Base-by-base conservation (phyloP, 305 asterid species). In the Solanum hybrid region DNA sequence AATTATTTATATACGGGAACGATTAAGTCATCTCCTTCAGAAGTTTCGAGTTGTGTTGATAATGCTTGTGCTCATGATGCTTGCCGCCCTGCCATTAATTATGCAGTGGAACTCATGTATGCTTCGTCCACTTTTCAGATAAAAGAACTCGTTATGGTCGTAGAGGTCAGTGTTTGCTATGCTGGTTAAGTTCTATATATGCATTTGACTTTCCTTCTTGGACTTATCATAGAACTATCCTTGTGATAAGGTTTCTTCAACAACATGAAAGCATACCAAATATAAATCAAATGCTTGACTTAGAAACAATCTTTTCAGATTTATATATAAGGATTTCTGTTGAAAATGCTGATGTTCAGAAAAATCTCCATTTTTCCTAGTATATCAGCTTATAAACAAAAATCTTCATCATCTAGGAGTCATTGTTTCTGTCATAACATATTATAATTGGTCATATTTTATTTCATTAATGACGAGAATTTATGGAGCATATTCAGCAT, bases 1-100 rank as follows among this genome's bases (percentile, higher is more conserved):
- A 91, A 91, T 83, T 97, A 96, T 89, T 93, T 96, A 92, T 97
- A 97, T 90, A 93, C 96, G 0, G 99, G 97, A 85, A 96, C 93
- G 93, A 92, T 95, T 65, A 93, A 88, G 96, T 86, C 94, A 0
- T 90, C 96, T 89, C 96, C 96, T 2, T 90, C 93, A 0, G 96
- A 96, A 91, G 97, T 96, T 88, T 94, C 98, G 3, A 95, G 94
- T 24, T 97, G 99, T 89, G 96, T 97, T 22, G 98, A 97, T 84
- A 94, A 92, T 29, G 91, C 96, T 34, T 97, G 99, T 65, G 92
- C 91, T 45, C 98, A 97, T 65, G 96, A 94, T 79, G 97, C 97
- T 8, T 97, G 99, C 73, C 95, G 96, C 32, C 98, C 98, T 3
- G 96, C 98, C 29, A 95, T 97, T 82, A 91, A 79, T 85, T 97